Base-by-base conservation (phyloP, 2,329 filamentous ascomycete species). In the Cordyceps militaris region DNA sequence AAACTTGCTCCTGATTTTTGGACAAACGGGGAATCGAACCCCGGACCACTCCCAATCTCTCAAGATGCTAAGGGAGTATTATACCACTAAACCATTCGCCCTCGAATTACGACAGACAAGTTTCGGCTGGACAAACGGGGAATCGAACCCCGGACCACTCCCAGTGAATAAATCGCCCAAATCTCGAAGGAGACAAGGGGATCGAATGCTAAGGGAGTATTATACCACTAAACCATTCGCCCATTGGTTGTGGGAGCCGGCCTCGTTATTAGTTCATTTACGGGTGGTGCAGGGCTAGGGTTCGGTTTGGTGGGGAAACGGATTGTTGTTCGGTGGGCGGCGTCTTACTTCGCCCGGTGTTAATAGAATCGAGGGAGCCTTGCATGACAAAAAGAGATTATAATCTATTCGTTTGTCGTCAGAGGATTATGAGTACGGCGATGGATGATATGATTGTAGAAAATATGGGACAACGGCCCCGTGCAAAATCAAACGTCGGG, bases 191-290 rank as follows among this genome's bases (percentile, higher is more conserved):
- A 47, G 43, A 46, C 24, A 19, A 40, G 13, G 14, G 13, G 14
- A 49, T 34, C 43, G 43, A 38, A 56, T 60, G 58, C 58, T 60
- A 60, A 60, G 58, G 58, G 58, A 60, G 58, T 60, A 60, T 60
- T 60, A 57, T 60, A 60, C 58, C 58, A 60, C 58, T 60, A 60
- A 60, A 60, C 58, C 58, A 60, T 60, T 60, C 58, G 58, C 58
- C 58, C 58, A 57, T 57, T 51, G 54, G 47, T 43, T 56, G 47
- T 48, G 10, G 24, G 14, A 26, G 28, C 48, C 24, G 53, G 26
- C 32, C 26, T 51, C 21, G 38, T 44, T 60, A 60, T 57, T 57
- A 3, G 16, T 19, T n/a, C 24, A 56, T 38, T 52, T 57, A 60
- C 53, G 54, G 53, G 24, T 48, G 42, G 48, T 54, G 58, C 53